Conservation (phyloP, 345 rosid species). For the Eucalyptus camaldulensis region DNA sequence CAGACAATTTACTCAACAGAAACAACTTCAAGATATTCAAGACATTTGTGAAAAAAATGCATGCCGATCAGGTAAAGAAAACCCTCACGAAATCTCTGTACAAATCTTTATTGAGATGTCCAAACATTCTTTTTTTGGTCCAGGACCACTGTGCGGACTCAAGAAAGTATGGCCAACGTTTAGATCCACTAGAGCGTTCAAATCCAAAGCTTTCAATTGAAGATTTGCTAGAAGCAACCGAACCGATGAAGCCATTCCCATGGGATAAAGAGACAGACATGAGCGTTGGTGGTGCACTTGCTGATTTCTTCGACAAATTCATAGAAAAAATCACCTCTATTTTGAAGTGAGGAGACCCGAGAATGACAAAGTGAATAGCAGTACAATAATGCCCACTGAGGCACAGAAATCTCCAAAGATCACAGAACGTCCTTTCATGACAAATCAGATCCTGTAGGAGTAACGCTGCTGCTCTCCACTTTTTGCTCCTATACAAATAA, state of each 20-base stretch:
- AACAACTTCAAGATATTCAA: conserved; percentile 49
- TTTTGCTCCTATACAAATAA: not conserved
- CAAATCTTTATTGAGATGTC: not conserved
- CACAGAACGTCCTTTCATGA: not conserved
- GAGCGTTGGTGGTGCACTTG: conserved; percentile 25
- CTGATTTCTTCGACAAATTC: conserved; percentile 9
- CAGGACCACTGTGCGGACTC: conserved; percentile 46
- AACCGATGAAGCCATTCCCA: conserved; percentile 41
- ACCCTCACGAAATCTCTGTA: not conserved
- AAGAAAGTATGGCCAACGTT: conserved; percentile 31
- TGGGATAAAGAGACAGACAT: conserved; percentile 66
- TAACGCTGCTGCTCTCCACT: not conserved
- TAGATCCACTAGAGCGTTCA: conserved; percentile 34
- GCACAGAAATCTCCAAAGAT: not conserved
- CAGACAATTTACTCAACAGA: conserved; percentile 26
- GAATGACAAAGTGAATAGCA: not conserved
- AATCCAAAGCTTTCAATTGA: conserved; percentile 29
- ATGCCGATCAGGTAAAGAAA: conserved; percentile 61
- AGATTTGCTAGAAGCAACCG: conserved; percentile 45
- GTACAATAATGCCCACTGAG: not conserved
- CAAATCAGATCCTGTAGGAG: not conserved
- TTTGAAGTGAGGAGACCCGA: conserved; percentile 6
- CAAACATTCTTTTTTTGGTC: not conserved
- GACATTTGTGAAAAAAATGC: conserved; percentile 72
- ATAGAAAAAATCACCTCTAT: conserved; percentile 13